Conservation (phyloP, 129 eudicot genomes). For the Lonicera japonica region DNA sequence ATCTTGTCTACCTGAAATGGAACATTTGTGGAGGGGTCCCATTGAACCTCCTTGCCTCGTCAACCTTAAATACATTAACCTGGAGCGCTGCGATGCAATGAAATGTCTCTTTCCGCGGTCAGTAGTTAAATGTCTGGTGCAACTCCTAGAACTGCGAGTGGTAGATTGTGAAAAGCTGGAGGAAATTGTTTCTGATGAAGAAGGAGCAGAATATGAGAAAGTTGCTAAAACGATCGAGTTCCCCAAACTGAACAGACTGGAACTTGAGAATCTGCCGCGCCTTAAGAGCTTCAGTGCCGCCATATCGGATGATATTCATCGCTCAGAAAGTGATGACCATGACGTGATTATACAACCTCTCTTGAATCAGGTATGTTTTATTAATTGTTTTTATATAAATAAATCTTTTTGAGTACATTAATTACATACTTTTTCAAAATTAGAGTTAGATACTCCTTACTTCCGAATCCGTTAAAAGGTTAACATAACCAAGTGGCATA, state of each 20-base stretch:
- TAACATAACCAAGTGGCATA: too few species aligned
- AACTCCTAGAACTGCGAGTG: background rate
- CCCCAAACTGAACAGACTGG: background rate
- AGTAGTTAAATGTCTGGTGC: conserved; percentile 4
- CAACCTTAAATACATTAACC: background rate
- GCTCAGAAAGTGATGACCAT: background rate
- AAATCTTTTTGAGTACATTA: too few species aligned
- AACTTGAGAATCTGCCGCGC: background rate
- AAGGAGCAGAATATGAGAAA: background rate
- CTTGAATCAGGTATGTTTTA: too few species aligned
- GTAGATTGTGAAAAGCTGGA: background rate
- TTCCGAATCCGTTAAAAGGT: too few species aligned
- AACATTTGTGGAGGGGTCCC: conserved; percentile 12
- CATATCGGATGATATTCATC: too few species aligned
- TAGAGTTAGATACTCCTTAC: too few species aligned
- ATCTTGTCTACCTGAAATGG: background rate
- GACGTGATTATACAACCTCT: background rate
- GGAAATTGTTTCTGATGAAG: background rate
- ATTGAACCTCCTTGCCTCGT: conserved; percentile 5
- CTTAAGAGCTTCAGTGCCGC: background rate
- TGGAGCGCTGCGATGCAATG: background rate
- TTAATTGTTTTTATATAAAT: too few species aligned
- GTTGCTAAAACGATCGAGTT: background rate
- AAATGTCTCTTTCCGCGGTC: background rate
- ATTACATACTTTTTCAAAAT: too few species aligned